Evolutionary conservation across 2,329 filamentous ascomycete genomes (phyloP), one percentile per base, ranked within the genome.

Genomic region (Fonsecaea pedrosoi): DNA sequence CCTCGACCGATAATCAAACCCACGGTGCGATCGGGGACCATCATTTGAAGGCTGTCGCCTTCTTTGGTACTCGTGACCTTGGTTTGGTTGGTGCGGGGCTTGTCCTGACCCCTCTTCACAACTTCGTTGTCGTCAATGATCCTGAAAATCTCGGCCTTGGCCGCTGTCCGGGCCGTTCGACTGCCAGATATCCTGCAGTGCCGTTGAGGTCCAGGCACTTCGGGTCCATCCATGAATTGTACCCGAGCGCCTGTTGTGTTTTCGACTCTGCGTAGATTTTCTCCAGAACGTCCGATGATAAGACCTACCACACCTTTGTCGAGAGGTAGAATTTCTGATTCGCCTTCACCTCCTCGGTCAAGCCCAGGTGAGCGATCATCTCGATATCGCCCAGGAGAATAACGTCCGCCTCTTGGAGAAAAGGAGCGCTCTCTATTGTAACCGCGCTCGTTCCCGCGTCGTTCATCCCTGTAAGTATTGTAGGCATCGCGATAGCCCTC

Each of bases 1-100:
- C 92, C 92, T 72, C 93, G 90, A n/a, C 93, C 93, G 75, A 97
- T 97, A 73, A 97, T 97, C 54, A 97, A 83, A 60, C 93, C 93
- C 67, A 97, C 93, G 8, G 93, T 97, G 74, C 92, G 90, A 80
- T 97, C 93, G 55, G 93, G 93, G 18, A 97, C 93, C 91, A 96
- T 95, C 74, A 97, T 96, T 79, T 96, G 92, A 76, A 93, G 89
- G 75, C 89, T 92, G 73, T 94, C 91, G 77, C 96, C 93, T 68
- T 90, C 87, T 66, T 91, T 82, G 53, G 86, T 84, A 60, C 84
- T 81, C 10, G 65, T 55, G 25, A 66, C 62, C 54, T 69, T 69
- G 53, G 74, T 42, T 73, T 72, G 55, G 69, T 53, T 57, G 45
- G 45, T 50, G 62, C 66, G 62, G 35, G 68, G 55, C 57, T 70